Evolutionary conservation across 345 rosid species (phyloP).

Genomic region (Ricinus communis): DNA sequence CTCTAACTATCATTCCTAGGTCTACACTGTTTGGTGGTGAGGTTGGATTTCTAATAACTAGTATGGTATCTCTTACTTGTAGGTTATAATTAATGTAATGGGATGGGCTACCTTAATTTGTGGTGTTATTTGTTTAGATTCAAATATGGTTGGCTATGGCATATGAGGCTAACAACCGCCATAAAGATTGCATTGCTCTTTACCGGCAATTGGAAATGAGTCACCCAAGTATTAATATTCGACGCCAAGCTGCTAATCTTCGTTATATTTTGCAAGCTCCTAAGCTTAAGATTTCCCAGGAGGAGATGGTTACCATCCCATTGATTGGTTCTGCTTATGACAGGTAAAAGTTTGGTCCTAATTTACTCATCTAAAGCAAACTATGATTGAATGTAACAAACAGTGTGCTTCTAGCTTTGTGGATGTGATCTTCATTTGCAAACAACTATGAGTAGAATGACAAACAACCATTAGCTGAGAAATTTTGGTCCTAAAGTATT

Average conservation of each 20-base stretch:
- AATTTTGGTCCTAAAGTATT: neutral
- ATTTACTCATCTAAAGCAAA: neutral
- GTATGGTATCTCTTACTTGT: no score
- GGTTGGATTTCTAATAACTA: constrained; percentile 52
- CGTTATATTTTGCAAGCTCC: constrained; percentile 93
- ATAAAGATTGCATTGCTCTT: constrained; percentile 79
- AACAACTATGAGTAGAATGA: neutral
- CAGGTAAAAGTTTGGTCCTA: constrained; percentile 44
- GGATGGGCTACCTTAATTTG: neutral
- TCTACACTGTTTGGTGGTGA: constrained; percentile 89
- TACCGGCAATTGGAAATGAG: constrained; percentile 77
- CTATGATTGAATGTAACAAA: neutral
- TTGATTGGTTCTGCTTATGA: constrained; percentile 74
- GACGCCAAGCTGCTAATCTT: constrained; percentile 93
- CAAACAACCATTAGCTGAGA: neutral
- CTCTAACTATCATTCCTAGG: constrained; percentile 84
- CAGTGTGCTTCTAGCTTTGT: neutral
- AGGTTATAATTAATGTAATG: no score
- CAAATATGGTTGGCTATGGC: constrained; percentile 99
- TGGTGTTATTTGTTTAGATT: constrained; percentile 47
- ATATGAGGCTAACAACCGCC: constrained; percentile 91
- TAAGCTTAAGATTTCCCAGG: constrained; percentile 83
- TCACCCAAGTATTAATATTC: constrained; percentile 77
- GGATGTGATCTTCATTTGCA: neutral
- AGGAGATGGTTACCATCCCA: constrained; percentile 91